These are phyloP conservation scores for Kurtzmaniella fragi DNA, from an alignment of 805 yeast genomes.

Conservation along the genomic window DNA sequence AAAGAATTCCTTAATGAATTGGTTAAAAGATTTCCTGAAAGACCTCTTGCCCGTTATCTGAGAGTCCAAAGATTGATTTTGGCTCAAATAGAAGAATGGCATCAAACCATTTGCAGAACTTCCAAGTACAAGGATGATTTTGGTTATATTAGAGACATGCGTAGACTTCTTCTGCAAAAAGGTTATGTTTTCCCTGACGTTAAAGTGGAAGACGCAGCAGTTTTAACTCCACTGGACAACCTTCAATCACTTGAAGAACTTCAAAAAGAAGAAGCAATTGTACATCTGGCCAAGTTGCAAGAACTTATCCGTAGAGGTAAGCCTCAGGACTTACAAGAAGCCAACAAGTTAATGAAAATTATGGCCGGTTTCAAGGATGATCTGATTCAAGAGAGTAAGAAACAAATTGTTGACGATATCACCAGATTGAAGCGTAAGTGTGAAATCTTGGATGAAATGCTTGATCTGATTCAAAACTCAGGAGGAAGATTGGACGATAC, in stretches of 20 bases:
- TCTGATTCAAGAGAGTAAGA: slow-evolving; percentile 64
- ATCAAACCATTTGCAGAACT: slow-evolving; percentile 87
- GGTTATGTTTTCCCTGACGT: slow-evolving; percentile 94
- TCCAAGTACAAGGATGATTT: slow-evolving; percentile 88
- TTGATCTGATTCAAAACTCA: slow-evolving; percentile 40
- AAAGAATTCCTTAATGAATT: slow-evolving; percentile 92
- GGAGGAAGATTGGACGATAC: slow-evolving; percentile 33
- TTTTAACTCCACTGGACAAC: slow-evolving; percentile 82
- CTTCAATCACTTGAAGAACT: slow-evolving; percentile 85
- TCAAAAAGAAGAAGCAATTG: slow-evolving; percentile 87
- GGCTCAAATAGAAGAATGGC: slow-evolving; percentile 95
- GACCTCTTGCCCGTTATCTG: slow-evolving; percentile 83
- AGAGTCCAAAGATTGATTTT: slow-evolving; percentile 79
- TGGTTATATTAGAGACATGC: slow-evolving; percentile 93
- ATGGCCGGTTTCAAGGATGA: slow-evolving; percentile 98
- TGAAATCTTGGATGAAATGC: slow-evolving; percentile 84
- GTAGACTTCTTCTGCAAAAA: slow-evolving; percentile 78
- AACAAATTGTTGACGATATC: slow-evolving; percentile 77
- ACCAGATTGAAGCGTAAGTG: slow-evolving; percentile 81
- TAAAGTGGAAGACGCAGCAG: slow-evolving; percentile 81
- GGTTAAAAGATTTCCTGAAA: slow-evolving; percentile 89
- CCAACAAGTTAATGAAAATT: slow-evolving; percentile 92
- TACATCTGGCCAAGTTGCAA: slow-evolving; percentile 91
- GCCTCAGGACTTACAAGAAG: slow-evolving; percentile 93
- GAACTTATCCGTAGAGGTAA: slow-evolving; percentile 93